phyloP scores from a whole-genome alignment of 148 eudicot species.

The Nepenthes mirabilis region DNA sequence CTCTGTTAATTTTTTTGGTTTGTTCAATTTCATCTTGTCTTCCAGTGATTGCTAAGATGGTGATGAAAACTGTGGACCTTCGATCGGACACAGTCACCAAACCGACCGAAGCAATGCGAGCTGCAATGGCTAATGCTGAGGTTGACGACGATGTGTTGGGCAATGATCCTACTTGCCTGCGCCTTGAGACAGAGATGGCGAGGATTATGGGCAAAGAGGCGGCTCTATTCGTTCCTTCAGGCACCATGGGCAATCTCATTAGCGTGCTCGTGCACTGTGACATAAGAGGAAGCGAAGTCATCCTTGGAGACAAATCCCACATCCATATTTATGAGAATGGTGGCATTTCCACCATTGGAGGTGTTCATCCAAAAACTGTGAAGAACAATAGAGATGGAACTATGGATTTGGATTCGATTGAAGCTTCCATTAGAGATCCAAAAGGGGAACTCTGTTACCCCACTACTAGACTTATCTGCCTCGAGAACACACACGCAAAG shows the following conservation, averaged over 20 bases:
- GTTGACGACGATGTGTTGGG: slow-evolving; percentile 90
- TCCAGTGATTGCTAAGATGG: slow-evolving; percentile 22
- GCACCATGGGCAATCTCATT: slow-evolving; percentile 94
- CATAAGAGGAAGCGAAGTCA: slow-evolving; percentile 85
- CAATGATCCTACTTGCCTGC: slow-evolving; percentile 67
- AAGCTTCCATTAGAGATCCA: slow-evolving; percentile 70
- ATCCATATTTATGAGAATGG: slow-evolving; percentile 90
- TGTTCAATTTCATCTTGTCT: neutral
- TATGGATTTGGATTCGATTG: slow-evolving; percentile 68
- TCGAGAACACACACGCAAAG: slow-evolving; percentile 94
- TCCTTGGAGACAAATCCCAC: slow-evolving; percentile 76
- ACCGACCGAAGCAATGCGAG: slow-evolving; percentile 80
- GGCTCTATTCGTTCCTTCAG: slow-evolving; percentile 87
- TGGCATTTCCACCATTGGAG: slow-evolving; percentile 89
- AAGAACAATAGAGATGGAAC: slow-evolving; percentile 81
- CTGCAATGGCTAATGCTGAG: slow-evolving; percentile 88
- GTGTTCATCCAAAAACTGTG: slow-evolving; percentile 86
- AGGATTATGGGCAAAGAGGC: slow-evolving; percentile 80
- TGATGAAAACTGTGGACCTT: slow-evolving; percentile 58
- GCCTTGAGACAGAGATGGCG: slow-evolving; percentile 72
- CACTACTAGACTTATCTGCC: slow-evolving; percentile 74
- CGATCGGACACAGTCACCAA: slow-evolving; percentile 95
- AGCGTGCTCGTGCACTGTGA: slow-evolving; percentile 86
- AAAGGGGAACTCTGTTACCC: slow-evolving; percentile 50
- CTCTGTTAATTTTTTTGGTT: neutral